Conservation (phyloP, 106 monocot species). For the Xerophyta viscosa region DNA sequence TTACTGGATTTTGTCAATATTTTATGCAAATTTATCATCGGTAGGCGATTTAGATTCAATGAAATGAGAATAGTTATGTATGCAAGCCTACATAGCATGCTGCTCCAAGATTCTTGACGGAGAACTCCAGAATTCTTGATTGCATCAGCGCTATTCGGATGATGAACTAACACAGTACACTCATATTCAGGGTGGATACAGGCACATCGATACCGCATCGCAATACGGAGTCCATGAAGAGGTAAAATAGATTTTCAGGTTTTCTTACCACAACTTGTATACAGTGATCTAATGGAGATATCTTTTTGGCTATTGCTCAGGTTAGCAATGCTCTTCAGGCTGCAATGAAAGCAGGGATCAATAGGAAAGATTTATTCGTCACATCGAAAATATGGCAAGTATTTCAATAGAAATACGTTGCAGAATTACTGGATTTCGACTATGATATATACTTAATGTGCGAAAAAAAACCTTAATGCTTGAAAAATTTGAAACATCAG, state of each 20-base stretch:
- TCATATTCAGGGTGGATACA: slow-evolving; percentile 34
- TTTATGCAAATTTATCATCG: too few species aligned
- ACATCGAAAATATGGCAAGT: slow-evolving; percentile 53
- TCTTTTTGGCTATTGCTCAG: slow-evolving; percentile 9
- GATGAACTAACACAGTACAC: background rate
- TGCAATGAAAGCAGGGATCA: slow-evolving; percentile 43
- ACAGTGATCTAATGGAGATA: background rate
- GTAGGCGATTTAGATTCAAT: too few species aligned
- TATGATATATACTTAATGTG: too few species aligned
- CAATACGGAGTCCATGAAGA: slow-evolving; percentile 36
- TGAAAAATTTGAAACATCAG: slow-evolving; percentile 9
- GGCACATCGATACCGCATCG: slow-evolving; percentile 44
- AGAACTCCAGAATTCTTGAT: background rate
- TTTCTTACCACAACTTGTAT: background rate
- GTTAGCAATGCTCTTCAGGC: slow-evolving; percentile 36
- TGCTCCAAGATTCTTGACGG: too few species aligned
- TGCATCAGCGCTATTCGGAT: background rate
- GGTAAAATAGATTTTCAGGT: slow-evolving; percentile 1
- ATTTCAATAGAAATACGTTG: too few species aligned
- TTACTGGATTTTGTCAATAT: too few species aligned
- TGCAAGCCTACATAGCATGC: too few species aligned
- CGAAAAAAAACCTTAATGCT: too few species aligned
- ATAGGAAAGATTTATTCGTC: slow-evolving; percentile 43
- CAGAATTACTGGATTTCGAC: background rate
- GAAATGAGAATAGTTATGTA: too few species aligned